Evolutionary conservation across 1,284 basidiomycete genomes (phyloP).

Genomic region (Exobasidium rhododendri): DNA sequence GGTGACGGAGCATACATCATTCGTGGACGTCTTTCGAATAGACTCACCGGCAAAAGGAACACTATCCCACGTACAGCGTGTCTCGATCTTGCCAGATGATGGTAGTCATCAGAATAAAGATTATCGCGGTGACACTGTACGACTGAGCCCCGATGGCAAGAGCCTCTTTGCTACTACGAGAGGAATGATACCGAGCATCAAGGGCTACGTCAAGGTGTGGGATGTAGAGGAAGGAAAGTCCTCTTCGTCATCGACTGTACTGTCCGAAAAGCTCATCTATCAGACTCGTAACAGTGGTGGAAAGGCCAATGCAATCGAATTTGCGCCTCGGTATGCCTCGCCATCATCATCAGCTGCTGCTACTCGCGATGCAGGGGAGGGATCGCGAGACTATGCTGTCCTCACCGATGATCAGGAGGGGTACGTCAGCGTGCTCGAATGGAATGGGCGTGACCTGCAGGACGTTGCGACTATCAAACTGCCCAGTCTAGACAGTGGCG

Average conservation of each 20-base stretch:
- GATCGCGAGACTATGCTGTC: conserved; percentile 23
- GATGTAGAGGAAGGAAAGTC: conserved; percentile 3
- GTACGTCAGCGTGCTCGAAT: conserved; percentile 31
- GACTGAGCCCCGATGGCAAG: conserved; percentile 31
- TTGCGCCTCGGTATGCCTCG: conserved; percentile 18
- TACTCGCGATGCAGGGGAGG: background rate
- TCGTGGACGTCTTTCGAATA: conserved; percentile 26
- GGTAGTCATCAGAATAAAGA: conserved; percentile 5
- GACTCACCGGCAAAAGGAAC: background rate
- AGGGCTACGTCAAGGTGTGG: conserved; percentile 33
- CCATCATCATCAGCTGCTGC: too few relatives aligned
- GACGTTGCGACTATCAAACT: conserved; percentile 24
- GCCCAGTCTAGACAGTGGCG: conserved; percentile 17
- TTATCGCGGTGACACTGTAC: conserved; percentile 46
- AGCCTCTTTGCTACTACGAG: conserved; percentile 43
- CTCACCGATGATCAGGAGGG: conserved; percentile 47
- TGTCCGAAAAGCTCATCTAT: conserved; percentile 6
- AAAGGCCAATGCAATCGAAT: conserved; percentile 51
- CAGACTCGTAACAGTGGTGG: conserved; percentile 42
- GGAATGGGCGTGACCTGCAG: conserved; percentile 11
- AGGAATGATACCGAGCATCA: conserved; percentile 23
- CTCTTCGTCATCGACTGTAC: background rate
- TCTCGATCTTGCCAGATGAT: conserved; percentile 22
- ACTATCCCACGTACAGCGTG: conserved; percentile 11
- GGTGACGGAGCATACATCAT: conserved; percentile 48